Evolutionary conservation across 2,329 filamentous ascomycete species (phyloP).

Genomic region (Atkinsonella hypoxylon): DNA sequence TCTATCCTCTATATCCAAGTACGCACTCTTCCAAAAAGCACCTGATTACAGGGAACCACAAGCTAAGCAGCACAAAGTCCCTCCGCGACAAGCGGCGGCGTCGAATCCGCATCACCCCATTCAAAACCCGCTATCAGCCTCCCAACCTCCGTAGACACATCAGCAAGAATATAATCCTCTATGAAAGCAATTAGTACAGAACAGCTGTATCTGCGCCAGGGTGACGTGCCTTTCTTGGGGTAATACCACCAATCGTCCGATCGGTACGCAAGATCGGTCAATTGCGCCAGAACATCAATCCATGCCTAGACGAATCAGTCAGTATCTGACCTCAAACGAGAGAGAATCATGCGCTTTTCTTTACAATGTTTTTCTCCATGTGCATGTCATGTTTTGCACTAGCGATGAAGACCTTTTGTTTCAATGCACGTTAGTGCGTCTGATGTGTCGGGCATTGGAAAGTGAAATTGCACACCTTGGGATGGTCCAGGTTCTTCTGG

Average conservation of each 20-base stretch:
- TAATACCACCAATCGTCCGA: slow-evolving; percentile 33
- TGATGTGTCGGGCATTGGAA: slow-evolving; percentile 15
- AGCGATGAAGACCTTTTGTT: not conserved
- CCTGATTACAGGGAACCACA: too few species aligned
- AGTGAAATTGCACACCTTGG: slow-evolving; percentile 20
- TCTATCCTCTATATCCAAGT: too few species aligned
- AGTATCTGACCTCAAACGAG: too few species aligned
- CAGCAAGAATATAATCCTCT: slow-evolving; percentile 19
- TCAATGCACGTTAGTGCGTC: slow-evolving; percentile 14
- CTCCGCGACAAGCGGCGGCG: slow-evolving; percentile 15
- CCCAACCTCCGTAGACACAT: slow-evolving; percentile 15
- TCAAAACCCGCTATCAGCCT: slow-evolving; percentile 12
- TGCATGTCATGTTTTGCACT: not conserved
- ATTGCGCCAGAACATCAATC: slow-evolving; percentile 19
- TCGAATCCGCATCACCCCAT: slow-evolving; percentile 18
- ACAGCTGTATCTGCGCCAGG: too few species aligned
- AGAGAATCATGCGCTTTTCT: not conserved
- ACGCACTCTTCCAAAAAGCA: too few species aligned
- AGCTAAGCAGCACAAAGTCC: slow-evolving; percentile 12
- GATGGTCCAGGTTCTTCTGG: slow-evolving; percentile 26
- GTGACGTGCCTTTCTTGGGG: slow-evolving; percentile 11
- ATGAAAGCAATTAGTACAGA: not conserved
- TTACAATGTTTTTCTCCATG: not conserved
- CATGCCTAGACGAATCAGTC: slow-evolving; percentile 8
- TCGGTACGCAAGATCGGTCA: slow-evolving; percentile 26